Base-by-base conservation (phyloP, 225 moss, liverwort and hornwort genomes). In the Rhytidiadelphus loreus region DNA sequence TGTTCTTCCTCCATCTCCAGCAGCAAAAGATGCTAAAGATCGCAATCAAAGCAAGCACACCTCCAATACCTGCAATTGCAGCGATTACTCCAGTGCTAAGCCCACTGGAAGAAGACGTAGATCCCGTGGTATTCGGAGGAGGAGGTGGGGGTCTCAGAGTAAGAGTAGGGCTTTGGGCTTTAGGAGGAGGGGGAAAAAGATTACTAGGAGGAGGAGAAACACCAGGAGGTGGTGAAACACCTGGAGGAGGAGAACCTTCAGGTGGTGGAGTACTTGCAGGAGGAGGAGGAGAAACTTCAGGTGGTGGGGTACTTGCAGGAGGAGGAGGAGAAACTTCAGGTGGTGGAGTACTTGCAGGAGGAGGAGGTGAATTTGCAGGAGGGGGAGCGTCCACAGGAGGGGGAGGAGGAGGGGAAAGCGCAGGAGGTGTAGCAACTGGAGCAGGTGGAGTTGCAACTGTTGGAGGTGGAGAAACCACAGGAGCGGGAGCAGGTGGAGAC, bases 1-100 rank as follows among this genome's bases (percentile, higher is more conserved):
- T 87, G 33, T 70, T 82, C 71, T 89, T 94, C 63, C 75, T 90
- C 71, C 72, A 75, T 82, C 70, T 89, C 30, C 78, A 86, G 26
- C 46, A 81, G n/a, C 55, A 69, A 61, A 88, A 13, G 57, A 91
- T 9, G 15, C 80, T 20, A n/a, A 90, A 48, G 7, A 90, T 28
- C 25, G 9, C 53, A n/a, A 91, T 3, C 12, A 90, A 66, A 20
- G 85, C 87, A 69, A 92, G 12, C 55, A 91, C 25, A 6, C 88
- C 92, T 56, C 94, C 94, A 17, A 52, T 89, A 13, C 28, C 92
- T 57, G 91, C 90, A 68, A 87, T 65, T 73, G 63, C 89, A 74
- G 9, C 88, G 12, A 90, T 9, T 11, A 12, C 14, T 24, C 22
- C 86, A 23, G 28, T 24, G 13, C 6, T 3, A 5, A 35, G 0